Evolutionary conservation across 805 yeast genomes (phyloP), one percentile per base, ranked within the genome.

Genomic region (Ogataea methanolica): DNA sequence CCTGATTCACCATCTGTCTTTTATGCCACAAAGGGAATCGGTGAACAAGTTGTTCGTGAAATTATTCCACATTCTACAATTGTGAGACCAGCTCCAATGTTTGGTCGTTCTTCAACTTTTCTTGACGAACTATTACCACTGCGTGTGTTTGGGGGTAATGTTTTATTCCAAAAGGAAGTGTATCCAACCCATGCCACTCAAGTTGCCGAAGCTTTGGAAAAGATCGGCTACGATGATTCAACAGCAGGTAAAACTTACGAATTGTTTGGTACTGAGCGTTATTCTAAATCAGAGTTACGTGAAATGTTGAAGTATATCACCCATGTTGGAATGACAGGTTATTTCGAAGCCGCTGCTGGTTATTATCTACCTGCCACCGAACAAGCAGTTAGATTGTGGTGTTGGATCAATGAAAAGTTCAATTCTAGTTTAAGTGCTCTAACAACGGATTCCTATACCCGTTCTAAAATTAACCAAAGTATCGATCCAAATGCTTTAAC

Each of bases 1-100:
- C 80, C 82, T 23, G 65, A 78, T 50, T 83, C 91, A 15, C 69
- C 78, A 19, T 84, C 92, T 8, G 74, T 76, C n/a, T 88, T 78
- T 65, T 81, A 80, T 64, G 84, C 90, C 35, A 81, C 96, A 36
- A 88, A 88, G 70, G 94, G 87, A 44, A 66, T 82, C 42, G 91
- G 86, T 48, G 96, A 88, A 69, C 75, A 79, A 59, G 79, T 76
- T 33, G 95, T 84, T 23, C 72, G 76, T 50, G 88, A 79, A 38
- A 76, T 77, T 41, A 65, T 78, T 46, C 95, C 96, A 26, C 85
- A 80, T 59, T 75, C 88, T 42, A 88, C 96, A 17, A 87, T 88
- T 59, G 94, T 88, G 31, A 81, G 96, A 67, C 96, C 96, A 6
- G 81, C 85, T 22, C 88, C 87, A 43, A 76, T 87, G 79, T 88